phyloP scores from a whole-genome alignment of 352 stramenopile genomes.

The Phytophthora uliginosa region DNA sequence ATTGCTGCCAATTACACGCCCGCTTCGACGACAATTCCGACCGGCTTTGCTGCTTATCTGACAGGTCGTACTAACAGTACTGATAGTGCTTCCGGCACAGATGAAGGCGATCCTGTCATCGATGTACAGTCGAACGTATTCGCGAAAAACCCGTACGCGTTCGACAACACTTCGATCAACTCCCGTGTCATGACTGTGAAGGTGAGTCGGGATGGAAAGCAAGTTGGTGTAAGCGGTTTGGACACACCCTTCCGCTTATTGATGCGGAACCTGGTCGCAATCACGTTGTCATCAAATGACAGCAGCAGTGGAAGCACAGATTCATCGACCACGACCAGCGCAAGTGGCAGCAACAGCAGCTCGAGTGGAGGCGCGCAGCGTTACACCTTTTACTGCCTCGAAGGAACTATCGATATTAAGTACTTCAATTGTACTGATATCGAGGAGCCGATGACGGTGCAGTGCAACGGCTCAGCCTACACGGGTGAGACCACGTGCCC shows the following conservation, averaged over 20 bases:
- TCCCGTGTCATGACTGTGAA: conserved; percentile 74
- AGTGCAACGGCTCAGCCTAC: conserved; percentile 68
- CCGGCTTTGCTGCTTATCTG: conserved; percentile 54
- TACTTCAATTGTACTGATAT: conserved; percentile 65
- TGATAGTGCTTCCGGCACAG: conserved; percentile 1
- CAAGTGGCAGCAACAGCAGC: conserved; percentile 14
- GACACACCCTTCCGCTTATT: conserved; percentile 57
- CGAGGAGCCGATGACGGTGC: conserved; percentile 42
- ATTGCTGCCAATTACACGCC: conserved; percentile 61
- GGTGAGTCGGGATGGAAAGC: conserved; percentile 42
- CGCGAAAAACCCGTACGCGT: conserved; percentile 75
- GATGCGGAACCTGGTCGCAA: conserved; percentile 56
- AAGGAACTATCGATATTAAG: conserved; percentile 60
- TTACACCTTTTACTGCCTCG: conserved; percentile 56
- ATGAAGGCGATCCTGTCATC: conserved; percentile 51
- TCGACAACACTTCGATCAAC: conserved; percentile 56
- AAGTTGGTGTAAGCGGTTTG: conserved; percentile 50
- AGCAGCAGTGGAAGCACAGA: conserved; percentile 9
- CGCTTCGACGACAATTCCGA: conserved; percentile 59
- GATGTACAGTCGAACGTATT: conserved; percentile 75
- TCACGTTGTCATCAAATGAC: conserved; percentile 25
- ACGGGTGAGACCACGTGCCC: conserved; percentile 64
- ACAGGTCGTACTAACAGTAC: conserved; percentile 8
- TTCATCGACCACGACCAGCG: conserved; percentile 6
- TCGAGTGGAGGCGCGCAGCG: conserved; percentile 27